Base-by-base conservation (phyloP, 2,329 filamentous ascomycete species). In the Microdochium paspali region DNA sequence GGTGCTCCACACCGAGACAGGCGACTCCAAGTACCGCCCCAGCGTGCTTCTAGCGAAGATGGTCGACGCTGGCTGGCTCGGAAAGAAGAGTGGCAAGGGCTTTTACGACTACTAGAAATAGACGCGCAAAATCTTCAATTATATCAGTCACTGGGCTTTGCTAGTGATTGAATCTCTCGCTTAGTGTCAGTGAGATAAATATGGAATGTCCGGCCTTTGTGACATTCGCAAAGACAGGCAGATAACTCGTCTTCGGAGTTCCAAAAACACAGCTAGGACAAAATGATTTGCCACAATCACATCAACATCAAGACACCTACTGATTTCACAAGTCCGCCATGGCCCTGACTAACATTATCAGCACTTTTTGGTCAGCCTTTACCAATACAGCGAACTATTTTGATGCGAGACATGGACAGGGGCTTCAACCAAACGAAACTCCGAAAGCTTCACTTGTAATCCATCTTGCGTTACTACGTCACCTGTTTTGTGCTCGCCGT, bases 1-100 rank as follows among this genome's bases (percentile, higher is more conserved):
- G 67, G 93, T 97, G 3, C 67, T 98, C 59, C 82, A 97, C 62
- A 74, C 80, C 50, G 90, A 97, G 72, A 93, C 91, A 2, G 90
- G 90, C 7, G 93, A 98, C 66, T 90, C 85, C 53, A 98, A 98
- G 70, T 98, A 98, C 65, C 77, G 93, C 43, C 91, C 93, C 2
- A 86, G 87, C 44, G 87, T 95, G 21, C 68, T 97, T 55, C 68
- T 98, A 55, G 79, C 80, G 61, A 95, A 95, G 69, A 97, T 97
- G 90, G 93, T 98, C 2, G 90, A 95, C 73, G 93, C 93, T 18
- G 93, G 93, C 2, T 98, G 93, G 93, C 61, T 96, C 52, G 93
- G 93, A 20, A 97, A 95, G 82, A 98, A 98, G 80, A 87, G 81
- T 57, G 90, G 91, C 23, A 96, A 93, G 70, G 93, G 93, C 2